phyloP scores from a whole-genome alignment of 805 yeast genomes.

The baker's yeast (Saccharomyces cerevisiae) region DNA sequence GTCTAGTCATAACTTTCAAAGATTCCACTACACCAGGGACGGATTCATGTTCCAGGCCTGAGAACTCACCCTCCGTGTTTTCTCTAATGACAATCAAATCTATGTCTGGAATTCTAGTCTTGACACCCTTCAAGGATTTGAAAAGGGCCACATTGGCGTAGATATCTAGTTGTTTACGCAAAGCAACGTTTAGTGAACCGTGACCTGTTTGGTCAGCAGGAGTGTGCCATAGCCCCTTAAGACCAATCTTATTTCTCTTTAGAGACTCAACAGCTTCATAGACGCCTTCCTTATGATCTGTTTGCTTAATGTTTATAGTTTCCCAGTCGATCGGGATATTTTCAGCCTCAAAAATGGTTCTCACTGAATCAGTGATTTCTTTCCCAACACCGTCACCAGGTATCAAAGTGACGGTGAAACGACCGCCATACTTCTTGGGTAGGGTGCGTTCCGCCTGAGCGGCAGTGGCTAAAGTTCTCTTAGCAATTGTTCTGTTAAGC shows the following conservation, averaged over 20 bases:
- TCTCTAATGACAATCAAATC: conserved; percentile 95
- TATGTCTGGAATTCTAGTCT: conserved; percentile 78
- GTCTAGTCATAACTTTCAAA: conserved; percentile 85
- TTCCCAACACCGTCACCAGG: conserved; percentile 99
- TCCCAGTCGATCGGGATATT: conserved; percentile 94
- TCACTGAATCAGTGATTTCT: conserved; percentile 90
- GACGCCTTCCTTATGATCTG: conserved; percentile 50
- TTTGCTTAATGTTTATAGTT: conserved; percentile 59
- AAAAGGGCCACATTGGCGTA: conserved; percentile 92
- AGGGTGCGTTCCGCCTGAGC: conserved; percentile 54
- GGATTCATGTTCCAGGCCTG: conserved; percentile 95
- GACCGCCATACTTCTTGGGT: conserved; percentile 92
- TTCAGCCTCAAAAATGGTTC: conserved; percentile 78
- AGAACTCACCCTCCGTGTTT: conserved; percentile 99
- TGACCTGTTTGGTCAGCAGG: conserved; percentile 69
- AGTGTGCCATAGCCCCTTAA: conserved; percentile 92
- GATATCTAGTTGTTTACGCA: conserved; percentile 92
- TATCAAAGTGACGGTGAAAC: conserved; percentile 85
- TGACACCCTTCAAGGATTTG: conserved; percentile 89
- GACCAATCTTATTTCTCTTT: conserved; percentile 93
- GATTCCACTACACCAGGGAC: conserved; percentile 98
- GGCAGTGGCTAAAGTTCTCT: conserved; percentile 45
- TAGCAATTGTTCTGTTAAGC: conserved; percentile 28
- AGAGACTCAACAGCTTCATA: conserved; percentile 81
- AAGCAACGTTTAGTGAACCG: conserved; percentile 88